A percentile compares a stretch with the other conserved stretches of the same genome.
These are phyloP conservation scores for Syzygium syzygioides DNA, from an alignment of 441 rosid species.

Conservation along the genomic window DNA sequence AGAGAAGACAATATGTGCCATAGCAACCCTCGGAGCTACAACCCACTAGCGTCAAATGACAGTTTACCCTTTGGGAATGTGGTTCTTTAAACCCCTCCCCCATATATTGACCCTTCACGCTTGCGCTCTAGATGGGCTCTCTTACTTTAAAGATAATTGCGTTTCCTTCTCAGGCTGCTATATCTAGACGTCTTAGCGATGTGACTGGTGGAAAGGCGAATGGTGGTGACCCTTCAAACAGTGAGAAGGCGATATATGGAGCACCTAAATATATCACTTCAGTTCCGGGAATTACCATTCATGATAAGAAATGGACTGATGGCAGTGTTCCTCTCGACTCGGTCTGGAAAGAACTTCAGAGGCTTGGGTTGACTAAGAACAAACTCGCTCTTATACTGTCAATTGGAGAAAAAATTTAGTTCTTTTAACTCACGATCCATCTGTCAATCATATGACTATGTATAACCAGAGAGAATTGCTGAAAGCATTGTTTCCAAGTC, in stretches of 20 bases:
- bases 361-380: conserved; percentile 25
- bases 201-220: too few species aligned
- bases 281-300: conserved; percentile 49
- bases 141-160: too few species aligned
- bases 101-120: not conserved
- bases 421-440: not conserved
- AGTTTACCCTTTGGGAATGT: not conserved
- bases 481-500: not conserved
- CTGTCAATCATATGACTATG: not conserved
- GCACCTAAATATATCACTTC: conserved; percentile 32
- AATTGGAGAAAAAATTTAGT: not conserved
- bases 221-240: too few species aligned
- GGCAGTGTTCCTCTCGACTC: conserved; percentile 59
- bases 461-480: not conserved
- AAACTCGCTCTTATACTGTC: not conserved
- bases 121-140: too few species aligned
- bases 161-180: too few species aligned
- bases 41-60: not conserved
- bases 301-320: conserved; percentile 90
- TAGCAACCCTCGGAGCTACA: not conserved
- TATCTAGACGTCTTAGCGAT: too few species aligned
- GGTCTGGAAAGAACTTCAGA: conserved; percentile 51
- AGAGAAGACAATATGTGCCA: fast-evolving
- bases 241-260: conserved; percentile 33
- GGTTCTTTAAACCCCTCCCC: not conserved